phyloP scores from a whole-genome alignment of 176 grass and related monocot species.

The Carex littledalei region DNA sequence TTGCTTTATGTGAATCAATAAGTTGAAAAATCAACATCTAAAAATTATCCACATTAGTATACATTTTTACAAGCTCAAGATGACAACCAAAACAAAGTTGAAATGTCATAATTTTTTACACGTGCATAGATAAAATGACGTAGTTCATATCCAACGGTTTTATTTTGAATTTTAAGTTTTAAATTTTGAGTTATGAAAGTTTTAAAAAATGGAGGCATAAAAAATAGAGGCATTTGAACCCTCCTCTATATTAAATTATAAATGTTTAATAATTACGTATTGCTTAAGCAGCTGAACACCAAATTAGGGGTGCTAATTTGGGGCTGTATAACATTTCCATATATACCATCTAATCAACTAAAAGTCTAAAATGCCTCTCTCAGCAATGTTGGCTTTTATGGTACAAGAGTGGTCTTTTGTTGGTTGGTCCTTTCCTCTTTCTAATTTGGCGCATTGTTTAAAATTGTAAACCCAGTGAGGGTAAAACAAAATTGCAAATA shows the following conservation, averaged over 20 bases:
- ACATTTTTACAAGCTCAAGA: too few relatives aligned
- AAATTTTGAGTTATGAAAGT: too few relatives aligned
- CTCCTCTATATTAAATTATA: not conserved
- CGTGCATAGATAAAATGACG: too few relatives aligned
- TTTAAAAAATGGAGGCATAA: too few relatives aligned
- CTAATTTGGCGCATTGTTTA: not conserved
- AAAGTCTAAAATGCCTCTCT: not conserved
- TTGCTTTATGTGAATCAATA: too few relatives aligned
- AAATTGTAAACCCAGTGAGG: not conserved
- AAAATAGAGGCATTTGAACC: too few relatives aligned
- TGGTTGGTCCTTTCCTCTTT: constrained; percentile 20
- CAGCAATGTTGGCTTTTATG: constrained; percentile 19
- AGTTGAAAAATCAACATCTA: too few relatives aligned
- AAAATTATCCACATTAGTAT: too few relatives aligned
- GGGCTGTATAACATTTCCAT: not conserved
- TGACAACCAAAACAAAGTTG: too few relatives aligned
- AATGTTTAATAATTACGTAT: not conserved
- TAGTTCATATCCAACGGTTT: too few relatives aligned
- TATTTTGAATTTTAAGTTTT: too few relatives aligned
- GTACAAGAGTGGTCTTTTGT: constrained; percentile 16
- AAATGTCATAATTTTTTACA: too few relatives aligned
- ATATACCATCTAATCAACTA: not conserved
- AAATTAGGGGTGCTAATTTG: not conserved
- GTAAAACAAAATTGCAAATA: not conserved
- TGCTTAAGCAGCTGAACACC: not conserved